Evolutionary conservation across 2,329 filamentous ascomycete genomes (phyloP).

Genomic region (Fusarium secorum): DNA sequence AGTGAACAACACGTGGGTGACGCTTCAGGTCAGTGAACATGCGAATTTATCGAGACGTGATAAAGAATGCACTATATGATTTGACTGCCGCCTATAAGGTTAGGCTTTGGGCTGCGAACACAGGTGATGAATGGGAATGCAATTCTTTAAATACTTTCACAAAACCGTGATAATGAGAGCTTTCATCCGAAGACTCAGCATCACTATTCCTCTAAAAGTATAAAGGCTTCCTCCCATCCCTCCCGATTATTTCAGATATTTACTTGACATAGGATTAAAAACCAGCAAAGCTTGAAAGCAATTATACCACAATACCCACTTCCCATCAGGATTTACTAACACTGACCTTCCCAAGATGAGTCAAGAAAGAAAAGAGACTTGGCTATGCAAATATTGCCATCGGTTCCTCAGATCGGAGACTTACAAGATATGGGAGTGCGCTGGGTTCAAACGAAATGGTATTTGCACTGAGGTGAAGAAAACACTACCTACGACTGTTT

Average conservation of each 20-base stretch:
- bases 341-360: not conserved
- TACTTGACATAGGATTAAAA: rapidly evolving
- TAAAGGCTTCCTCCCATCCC: not conserved
- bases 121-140: too few species aligned
- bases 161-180: not conserved
- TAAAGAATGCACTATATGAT: not conserved
- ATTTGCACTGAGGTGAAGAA: not conserved
- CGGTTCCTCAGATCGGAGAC: not conserved
- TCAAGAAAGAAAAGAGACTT: not conserved
- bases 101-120: too few species aligned
- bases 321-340: not conserved
- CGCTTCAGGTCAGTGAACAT: not conserved
- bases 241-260: rapidly evolving
- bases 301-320: rapidly evolving
- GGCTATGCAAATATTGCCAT: not conserved
- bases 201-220: not conserved
- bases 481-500: not conserved
- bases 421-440: not conserved
- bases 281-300: not conserved
- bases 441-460: not conserved
- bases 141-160: not conserved
- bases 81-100: too few species aligned
- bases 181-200: not conserved
- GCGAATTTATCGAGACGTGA: not conserved
- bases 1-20: not conserved